Evolutionary conservation across 2,329 filamentous ascomycete genomes (phyloP), one percentile per base, ranked within the genome.

Genomic region (Onygenales sp.): DNA sequence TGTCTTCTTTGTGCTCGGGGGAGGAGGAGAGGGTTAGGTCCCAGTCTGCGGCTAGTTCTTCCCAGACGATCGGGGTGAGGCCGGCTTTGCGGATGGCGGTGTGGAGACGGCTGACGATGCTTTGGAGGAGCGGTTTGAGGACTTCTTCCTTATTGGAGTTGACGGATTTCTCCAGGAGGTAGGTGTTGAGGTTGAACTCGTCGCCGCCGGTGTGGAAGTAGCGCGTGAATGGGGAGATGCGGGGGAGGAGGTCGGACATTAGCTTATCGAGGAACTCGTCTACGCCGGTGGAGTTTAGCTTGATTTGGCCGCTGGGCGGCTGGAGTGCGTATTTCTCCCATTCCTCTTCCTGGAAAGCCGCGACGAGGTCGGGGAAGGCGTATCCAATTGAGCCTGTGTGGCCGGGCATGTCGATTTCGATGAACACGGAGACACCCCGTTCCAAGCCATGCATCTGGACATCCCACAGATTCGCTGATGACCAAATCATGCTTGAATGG

Each of bases 171-270:
- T 95, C 89, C 9, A 92, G 78, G 42, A 75, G 75, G 64, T 89
- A 91, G 51, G 84, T 81, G 62, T 91, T 85, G 57, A 76, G 77
- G 69, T 93, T 92, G 57, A 94, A 82, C 73, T 95, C 90, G 63
- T 95, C 90, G 52, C 90, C 90, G 44, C 90, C 90, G 1, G 87
- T 87, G 71, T 95, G 89, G 75, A 92, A 94, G 71, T 92, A 82
- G 6, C 81, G 73, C 2, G 85, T 78, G 67, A 88, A 89, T 0
- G 84, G 82, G 7, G 75, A 72, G 9, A 90, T 68, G 32, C 88
- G 78, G 11, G 89, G 89, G 51, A 94, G 73, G 27, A 95, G 65
- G 64, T 95, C 90, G n/a, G 77, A 76, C 61, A 89, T 85, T 11
- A 95, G 70, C 39, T 70, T 84, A 54, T 86, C 79, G 9, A 95